These are phyloP conservation scores for Phaffia australis DNA, from an alignment of 768 basidiomycete species.

Conservation along the genomic window DNA sequence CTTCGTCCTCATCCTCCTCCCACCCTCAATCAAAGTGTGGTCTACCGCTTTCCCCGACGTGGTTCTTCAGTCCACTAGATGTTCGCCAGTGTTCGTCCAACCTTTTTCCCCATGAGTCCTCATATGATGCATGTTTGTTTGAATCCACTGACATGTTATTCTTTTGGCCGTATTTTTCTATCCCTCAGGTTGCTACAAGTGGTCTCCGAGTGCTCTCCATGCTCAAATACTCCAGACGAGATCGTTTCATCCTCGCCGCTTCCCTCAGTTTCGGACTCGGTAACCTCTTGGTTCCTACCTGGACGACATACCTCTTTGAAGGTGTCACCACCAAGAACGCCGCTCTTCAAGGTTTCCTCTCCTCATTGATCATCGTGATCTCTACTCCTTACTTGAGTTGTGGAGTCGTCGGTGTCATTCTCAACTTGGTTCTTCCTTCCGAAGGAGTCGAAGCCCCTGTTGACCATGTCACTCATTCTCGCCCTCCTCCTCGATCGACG, in stretches of 20 bases:
- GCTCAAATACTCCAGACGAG: constrained; percentile 33
- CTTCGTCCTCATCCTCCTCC: constrained; percentile 47
- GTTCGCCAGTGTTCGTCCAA: background rate
- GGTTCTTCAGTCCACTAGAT: constrained; percentile 58
- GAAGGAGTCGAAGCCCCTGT: constrained; percentile 27
- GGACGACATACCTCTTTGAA: constrained; percentile 51
- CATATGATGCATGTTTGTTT: too few species aligned
- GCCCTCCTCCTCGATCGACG: too few species aligned
- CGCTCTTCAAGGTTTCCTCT: constrained; percentile 57
- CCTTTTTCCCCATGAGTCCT: background rate
- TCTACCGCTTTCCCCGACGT: constrained; percentile 48
- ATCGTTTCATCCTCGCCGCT: constrained; percentile 19
- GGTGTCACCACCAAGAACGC: constrained; percentile 28
- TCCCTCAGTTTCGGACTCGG: constrained; percentile 61
- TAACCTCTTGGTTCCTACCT: constrained; percentile 53
- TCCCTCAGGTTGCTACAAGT: constrained; percentile 37
- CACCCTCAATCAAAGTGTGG: constrained; percentile 36
- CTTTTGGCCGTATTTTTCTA: too few species aligned
- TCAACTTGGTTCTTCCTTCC: constrained; percentile 51
- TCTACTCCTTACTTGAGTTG: constrained; percentile 61
- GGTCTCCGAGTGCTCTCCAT: constrained; percentile 61
- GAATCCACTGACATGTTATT: too few species aligned
- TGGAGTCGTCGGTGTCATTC: constrained; percentile 50
- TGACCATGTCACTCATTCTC: background rate
- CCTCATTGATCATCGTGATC: constrained; percentile 67